Evolutionary conservation across 169 alveolate genomes (phyloP).

Genomic region (Cryptosporidium parvum): DNA sequence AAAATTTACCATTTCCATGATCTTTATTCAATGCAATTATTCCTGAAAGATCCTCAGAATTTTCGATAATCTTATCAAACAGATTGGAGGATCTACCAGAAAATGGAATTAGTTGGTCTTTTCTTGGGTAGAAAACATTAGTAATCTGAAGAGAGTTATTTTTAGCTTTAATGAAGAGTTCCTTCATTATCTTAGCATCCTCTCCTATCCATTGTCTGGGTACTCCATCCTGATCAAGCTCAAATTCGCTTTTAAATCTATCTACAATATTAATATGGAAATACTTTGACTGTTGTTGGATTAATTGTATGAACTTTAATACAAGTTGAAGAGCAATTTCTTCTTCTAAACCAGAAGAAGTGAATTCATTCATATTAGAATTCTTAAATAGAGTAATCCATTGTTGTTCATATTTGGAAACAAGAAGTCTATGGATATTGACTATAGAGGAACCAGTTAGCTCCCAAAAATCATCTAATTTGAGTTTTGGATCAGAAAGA

Average conservation of each 20-base stretch:
- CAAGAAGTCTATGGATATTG: constrained; percentile 2
- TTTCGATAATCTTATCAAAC: neutral
- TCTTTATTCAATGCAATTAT: neutral
- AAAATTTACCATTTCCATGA: neutral
- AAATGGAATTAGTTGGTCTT: constrained; percentile 3
- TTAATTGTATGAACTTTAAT: constrained; percentile 12
- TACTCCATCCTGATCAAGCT: constrained; percentile 55
- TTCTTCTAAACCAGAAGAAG: constrained; percentile 16
- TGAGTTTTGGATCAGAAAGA: constrained; percentile 44
- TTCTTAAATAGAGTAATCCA: constrained; percentile 27
- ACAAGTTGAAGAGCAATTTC: constrained; percentile 67
- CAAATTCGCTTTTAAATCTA: constrained; percentile 56
- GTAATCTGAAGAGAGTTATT: constrained; percentile 28
- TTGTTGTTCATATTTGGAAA: constrained; percentile 23
- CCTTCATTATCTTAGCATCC: constrained; percentile 42
- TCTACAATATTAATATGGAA: constrained; percentile 46
- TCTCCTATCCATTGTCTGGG: constrained; percentile 77
- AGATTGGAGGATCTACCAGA: neutral
- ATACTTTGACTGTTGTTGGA: constrained; percentile 63
- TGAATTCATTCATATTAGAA: constrained; percentile 5
- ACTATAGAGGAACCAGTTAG: neutral
- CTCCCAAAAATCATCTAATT: constrained; percentile 29
- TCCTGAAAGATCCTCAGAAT: constrained; percentile 2
- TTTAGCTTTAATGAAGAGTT: constrained; percentile 51
- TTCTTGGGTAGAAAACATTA: constrained; percentile 9